Conservation (phyloP, 441 rosid species). For the Gossypium trilobum region DNA sequence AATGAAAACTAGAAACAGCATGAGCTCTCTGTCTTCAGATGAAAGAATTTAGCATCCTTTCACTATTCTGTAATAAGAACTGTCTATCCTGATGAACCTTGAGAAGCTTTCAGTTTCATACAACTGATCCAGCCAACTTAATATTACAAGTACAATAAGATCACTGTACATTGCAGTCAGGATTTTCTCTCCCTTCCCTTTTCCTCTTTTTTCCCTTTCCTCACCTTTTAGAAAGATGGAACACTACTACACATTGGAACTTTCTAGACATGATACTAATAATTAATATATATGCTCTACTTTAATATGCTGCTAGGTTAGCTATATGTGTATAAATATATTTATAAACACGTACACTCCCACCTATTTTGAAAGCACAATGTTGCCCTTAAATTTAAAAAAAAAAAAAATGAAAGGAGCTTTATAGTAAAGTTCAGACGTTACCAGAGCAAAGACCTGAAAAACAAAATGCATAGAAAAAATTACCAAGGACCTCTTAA, state of each 20-base stretch:
- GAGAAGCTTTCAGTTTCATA: background rate
- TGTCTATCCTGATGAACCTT: background rate
- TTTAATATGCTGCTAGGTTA: background rate
- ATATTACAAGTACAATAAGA: background rate
- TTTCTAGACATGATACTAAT: background rate
- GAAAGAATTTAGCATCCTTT: background rate
- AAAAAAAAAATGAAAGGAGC: background rate
- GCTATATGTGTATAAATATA: background rate
- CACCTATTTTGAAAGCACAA: background rate
- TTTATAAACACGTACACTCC: background rate
- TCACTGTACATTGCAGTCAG: background rate
- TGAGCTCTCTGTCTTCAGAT: background rate
- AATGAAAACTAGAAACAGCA: background rate
- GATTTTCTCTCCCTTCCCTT: background rate
- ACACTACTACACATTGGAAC: background rate
- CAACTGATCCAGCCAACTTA: background rate
- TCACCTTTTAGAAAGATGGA: background rate
- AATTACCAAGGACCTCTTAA: background rate
- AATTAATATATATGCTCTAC: background rate
- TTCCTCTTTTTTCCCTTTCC: background rate
- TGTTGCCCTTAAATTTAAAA: background rate
- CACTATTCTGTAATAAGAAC: background rate
- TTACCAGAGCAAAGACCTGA: background rate
- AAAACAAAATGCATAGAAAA: background rate
- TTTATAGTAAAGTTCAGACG: background rate